These are phyloP conservation scores for Rhizophlyctis rosea DNA, from an alignment of 192 early-diverging fungal genomes.

Conservation along the genomic window DNA sequence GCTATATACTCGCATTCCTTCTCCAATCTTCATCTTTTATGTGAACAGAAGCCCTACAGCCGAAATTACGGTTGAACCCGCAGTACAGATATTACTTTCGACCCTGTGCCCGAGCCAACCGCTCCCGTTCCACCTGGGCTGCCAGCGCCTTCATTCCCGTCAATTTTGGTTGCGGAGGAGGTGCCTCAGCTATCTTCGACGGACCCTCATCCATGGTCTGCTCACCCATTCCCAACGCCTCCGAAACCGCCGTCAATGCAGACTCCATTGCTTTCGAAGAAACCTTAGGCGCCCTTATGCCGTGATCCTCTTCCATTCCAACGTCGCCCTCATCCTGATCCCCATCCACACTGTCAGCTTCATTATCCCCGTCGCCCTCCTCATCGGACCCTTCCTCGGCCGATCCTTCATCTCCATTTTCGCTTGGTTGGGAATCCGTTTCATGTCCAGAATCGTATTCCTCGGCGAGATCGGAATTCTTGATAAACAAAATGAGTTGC, in stretches of 20 bases:
- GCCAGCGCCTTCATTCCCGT: constrained; percentile 10
- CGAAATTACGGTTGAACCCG: no score
- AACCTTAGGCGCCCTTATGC: background rate
- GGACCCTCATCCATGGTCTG: constrained; percentile 15
- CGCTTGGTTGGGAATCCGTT: constrained; percentile 1
- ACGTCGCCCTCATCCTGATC: background rate
- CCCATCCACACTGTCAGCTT: background rate
- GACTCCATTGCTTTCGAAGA: background rate
- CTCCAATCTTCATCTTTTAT: no score
- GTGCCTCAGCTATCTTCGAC: constrained; percentile 12
- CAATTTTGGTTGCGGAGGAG: background rate
- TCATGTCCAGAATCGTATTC: constrained; percentile 30
- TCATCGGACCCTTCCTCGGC: constrained; percentile 1
- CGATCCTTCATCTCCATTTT: background rate
- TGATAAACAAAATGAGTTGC: no score
- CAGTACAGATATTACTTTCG: no score
- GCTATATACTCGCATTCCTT: no score
- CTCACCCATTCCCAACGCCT: constrained; percentile 7
- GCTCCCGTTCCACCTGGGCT: constrained; percentile 15
- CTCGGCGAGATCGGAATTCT: constrained; percentile 2
- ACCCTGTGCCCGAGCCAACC: background rate
- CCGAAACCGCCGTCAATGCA: background rate
- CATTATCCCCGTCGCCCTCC: constrained; percentile 20
- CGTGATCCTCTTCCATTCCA: background rate
- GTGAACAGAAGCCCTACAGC: no score